Evolutionary conservation across 1,139 yeast genomes (phyloP).

Genomic region (Zygosaccharomyces sapae): DNA sequence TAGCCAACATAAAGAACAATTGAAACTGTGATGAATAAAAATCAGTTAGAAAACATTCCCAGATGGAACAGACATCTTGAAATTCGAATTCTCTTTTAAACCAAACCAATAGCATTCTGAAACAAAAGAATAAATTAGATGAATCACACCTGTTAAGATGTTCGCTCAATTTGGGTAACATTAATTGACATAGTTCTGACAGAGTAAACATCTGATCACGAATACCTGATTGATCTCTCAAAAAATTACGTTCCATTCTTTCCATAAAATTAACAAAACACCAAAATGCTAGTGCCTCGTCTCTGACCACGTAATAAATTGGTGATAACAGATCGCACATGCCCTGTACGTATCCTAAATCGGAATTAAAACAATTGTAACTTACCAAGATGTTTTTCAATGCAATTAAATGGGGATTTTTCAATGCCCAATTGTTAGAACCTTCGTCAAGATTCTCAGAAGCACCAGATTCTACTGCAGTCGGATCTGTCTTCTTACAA

Average conservation of each 20-base stretch:
- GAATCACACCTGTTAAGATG: constrained; percentile 88
- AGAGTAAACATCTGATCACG: constrained; percentile 78
- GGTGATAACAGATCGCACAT: constrained; percentile 94
- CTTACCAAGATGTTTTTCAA: constrained; percentile 79
- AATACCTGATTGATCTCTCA: constrained; percentile 91
- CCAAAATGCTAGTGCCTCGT: constrained; percentile 83
- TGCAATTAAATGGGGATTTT: constrained; percentile 62
- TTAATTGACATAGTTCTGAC: constrained; percentile 77
- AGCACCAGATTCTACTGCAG: constrained; percentile 27
- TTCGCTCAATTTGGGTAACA: constrained; percentile 77
- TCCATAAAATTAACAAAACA: constrained; percentile 87
- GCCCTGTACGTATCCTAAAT: constrained; percentile 94
- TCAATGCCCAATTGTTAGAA: constrained; percentile 52
- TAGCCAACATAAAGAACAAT: constrained; percentile 78
- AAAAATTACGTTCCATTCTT: constrained; percentile 89
- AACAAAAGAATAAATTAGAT: constrained; percentile 84
- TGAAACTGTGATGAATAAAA: constrained; percentile 81
- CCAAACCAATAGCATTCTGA: constrained; percentile 93
- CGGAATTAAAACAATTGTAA: constrained; percentile 75
- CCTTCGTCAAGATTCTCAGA: constrained; percentile 44
- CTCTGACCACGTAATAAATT: constrained; percentile 68
- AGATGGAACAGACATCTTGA: constrained; percentile 68
- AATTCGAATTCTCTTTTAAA: constrained; percentile 87
- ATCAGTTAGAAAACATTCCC: constrained; percentile 94
- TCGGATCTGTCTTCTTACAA: constrained; percentile 21